Percentiles rank a stretch among this genome's conserved stretches.
Conservation (phyloP, 192 early-diverging fungal genomes). For the Podochytrium sp. region DNA sequence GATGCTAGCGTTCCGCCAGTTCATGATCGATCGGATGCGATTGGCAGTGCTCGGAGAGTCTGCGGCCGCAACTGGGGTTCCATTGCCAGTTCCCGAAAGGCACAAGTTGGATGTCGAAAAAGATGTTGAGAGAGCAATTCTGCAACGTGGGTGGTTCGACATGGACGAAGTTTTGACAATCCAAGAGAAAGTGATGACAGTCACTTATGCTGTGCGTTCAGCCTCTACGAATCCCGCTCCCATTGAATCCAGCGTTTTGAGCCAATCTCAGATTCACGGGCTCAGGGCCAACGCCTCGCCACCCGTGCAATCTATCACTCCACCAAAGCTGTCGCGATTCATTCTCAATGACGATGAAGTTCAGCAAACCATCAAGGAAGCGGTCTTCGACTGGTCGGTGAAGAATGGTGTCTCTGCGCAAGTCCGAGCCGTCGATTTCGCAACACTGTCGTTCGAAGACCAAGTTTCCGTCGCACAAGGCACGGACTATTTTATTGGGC, state of each 20-base stretch:
- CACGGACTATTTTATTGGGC: slow-evolving; percentile 31
- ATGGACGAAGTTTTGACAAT: not conserved
- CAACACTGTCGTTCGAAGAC: slow-evolving; percentile 18
- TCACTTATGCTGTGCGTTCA: slow-evolving; percentile 1
- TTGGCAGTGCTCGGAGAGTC: not conserved
- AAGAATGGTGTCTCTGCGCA: not conserved
- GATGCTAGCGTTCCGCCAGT: slow-evolving; percentile 23
- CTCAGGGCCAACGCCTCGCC: too few species aligned
- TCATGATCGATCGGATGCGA: slow-evolving; percentile 23
- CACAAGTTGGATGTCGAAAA: too few species aligned
- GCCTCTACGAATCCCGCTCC: too few species aligned
- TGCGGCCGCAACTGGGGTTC: too few species aligned
- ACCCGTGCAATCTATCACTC: too few species aligned
- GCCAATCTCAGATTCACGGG: too few species aligned
- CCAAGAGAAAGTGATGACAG: not conserved
- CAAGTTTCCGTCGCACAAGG: slow-evolving; percentile 26
- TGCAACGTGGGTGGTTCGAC: not conserved
- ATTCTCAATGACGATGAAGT: not conserved
- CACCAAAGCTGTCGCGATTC: not conserved
- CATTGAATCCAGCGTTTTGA: too few species aligned
- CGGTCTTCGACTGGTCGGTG: not conserved
- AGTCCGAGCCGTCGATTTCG: slow-evolving; percentile 34
- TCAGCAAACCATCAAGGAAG: not conserved
- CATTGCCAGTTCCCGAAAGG: too few species aligned
- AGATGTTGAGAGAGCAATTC: too few species aligned